These are phyloP conservation scores for Pleomassaria siparia DNA, from an alignment of 2,329 filamentous ascomycete genomes.

Conservation along the genomic window DNA sequence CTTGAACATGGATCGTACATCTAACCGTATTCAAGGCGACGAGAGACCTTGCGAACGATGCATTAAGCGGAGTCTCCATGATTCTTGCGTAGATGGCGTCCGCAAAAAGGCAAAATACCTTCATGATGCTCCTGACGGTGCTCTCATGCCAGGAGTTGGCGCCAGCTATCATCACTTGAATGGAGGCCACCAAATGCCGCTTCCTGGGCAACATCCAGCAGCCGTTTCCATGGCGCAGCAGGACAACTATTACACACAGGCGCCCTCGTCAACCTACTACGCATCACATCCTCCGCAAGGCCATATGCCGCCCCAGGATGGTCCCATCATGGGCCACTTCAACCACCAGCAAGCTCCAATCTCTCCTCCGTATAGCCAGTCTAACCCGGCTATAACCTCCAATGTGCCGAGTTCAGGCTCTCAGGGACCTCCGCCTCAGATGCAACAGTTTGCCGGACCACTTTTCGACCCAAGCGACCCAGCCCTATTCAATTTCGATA, in stretches of 20 bases:
- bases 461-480: slow-evolving; percentile 92
- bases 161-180: slow-evolving; percentile 63
- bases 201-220: slow-evolving; percentile 28
- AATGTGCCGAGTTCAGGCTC: slow-evolving; percentile 51
- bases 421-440: slow-evolving; percentile 40
- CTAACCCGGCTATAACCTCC: slow-evolving; percentile 49
- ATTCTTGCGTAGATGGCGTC: slow-evolving; percentile 92
- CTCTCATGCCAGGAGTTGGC: slow-evolving; percentile 80
- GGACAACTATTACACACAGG: slow-evolving; percentile 48
- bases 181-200: slow-evolving; percentile 48
- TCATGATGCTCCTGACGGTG: slow-evolving; percentile 89
- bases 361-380: slow-evolving; percentile 70
- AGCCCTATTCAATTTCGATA: slow-evolving; percentile 91
- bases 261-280: slow-evolving; percentile 44
- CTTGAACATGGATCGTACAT: slow-evolving; percentile 15
- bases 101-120: slow-evolving; percentile 99
- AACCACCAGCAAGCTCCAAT: slow-evolving; percentile 71
- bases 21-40: slow-evolving; percentile 65
- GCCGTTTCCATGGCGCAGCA: slow-evolving; percentile 32
- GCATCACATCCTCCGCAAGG: slow-evolving; percentile 40
- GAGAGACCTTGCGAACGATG: slow-evolving; percentile 92
- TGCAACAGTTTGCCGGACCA: slow-evolving; percentile 53
- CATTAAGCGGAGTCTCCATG: slow-evolving; percentile 88
- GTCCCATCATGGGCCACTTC: slow-evolving; percentile 53
- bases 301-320: slow-evolving; percentile 47